Evolutionary conservation across 2,329 filamentous ascomycete species (phyloP).

Genomic region (Penicillium sp.): DNA sequence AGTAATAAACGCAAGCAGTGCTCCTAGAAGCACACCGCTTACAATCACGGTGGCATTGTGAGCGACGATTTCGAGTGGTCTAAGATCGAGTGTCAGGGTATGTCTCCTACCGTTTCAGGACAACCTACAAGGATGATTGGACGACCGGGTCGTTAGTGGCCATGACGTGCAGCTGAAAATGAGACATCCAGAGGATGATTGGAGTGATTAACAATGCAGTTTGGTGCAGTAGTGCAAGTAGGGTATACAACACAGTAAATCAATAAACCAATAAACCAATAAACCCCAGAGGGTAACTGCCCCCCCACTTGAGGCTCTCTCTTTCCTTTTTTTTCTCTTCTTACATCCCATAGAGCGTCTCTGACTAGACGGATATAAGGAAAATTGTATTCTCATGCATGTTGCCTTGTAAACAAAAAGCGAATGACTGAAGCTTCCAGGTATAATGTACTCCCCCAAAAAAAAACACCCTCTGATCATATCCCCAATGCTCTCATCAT

Average conservation of each 20-base stretch:
- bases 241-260: not conserved
- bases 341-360: not conserved
- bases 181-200: not conserved
- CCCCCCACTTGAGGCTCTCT: slow-evolving; percentile 1
- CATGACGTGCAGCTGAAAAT: slow-evolving; percentile 9
- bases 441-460: slow-evolving; percentile 1
- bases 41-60: slow-evolving; percentile 2
- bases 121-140: not conserved
- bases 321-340: not conserved
- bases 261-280: not conserved
- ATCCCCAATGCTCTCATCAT: slow-evolving; percentile 2
- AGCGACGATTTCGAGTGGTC: not conserved
- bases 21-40: slow-evolving; percentile 7
- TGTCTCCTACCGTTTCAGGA: not conserved
- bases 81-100: not conserved
- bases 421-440: slow-evolving; percentile 1
- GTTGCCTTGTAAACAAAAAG: slow-evolving; percentile 2
- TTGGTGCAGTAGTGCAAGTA: not conserved
- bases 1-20: not conserved
- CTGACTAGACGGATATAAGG: not conserved
- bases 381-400: slow-evolving; percentile 7
- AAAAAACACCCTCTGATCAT: slow-evolving; percentile 1
- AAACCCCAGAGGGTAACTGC: not conserved
- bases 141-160: not conserved
- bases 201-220: not conserved